phyloP scores from a whole-genome alignment of 306 rosid genomes.

The Arachis stenosperma region DNA sequence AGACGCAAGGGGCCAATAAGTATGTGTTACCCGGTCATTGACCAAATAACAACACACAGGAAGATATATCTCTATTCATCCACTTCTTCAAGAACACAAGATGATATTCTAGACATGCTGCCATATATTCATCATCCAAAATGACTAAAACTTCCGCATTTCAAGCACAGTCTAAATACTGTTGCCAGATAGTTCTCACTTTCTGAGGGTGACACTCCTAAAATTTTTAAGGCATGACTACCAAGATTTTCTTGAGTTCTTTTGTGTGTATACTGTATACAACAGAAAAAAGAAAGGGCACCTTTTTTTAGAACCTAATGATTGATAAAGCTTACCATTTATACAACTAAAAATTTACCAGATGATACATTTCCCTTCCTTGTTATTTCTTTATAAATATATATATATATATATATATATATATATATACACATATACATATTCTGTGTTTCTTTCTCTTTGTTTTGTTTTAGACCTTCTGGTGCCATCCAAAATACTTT shows the following conservation, averaged over 20 bases:
- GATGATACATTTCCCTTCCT: conserved; percentile 28
- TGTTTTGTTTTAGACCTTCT: conserved; percentile 1
- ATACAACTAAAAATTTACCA: conserved; percentile 5
- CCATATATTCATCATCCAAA: conserved; percentile 23
- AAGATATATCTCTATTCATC: conserved; percentile 12
- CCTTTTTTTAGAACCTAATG: conserved; percentile 20
- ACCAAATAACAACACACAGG: conserved; percentile 21
- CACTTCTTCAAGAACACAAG: conserved; percentile 17
- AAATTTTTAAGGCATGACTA: conserved; percentile 15
- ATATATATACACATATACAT: too few relatives aligned
- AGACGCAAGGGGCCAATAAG: conserved; percentile 25
- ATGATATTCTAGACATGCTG: conserved; percentile 13
- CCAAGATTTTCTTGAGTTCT: conserved; percentile 20
- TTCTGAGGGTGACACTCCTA: conserved; percentile 7
- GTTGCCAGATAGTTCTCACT: conserved; percentile 17
- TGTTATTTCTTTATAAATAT: background rate
- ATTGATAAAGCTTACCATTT: conserved; percentile 6
- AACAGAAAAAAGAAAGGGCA: background rate
- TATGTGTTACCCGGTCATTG: conserved; percentile 17
- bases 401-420: too few relatives aligned
- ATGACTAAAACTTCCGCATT: conserved; percentile 4
- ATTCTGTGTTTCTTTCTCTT: background rate
- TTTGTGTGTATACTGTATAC: background rate
- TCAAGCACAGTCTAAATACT: background rate
- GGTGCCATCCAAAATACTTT: conserved; percentile 16